Evolutionary conservation across 352 stramenopile species (phyloP).

Genomic region (Bremia lactucae): DNA sequence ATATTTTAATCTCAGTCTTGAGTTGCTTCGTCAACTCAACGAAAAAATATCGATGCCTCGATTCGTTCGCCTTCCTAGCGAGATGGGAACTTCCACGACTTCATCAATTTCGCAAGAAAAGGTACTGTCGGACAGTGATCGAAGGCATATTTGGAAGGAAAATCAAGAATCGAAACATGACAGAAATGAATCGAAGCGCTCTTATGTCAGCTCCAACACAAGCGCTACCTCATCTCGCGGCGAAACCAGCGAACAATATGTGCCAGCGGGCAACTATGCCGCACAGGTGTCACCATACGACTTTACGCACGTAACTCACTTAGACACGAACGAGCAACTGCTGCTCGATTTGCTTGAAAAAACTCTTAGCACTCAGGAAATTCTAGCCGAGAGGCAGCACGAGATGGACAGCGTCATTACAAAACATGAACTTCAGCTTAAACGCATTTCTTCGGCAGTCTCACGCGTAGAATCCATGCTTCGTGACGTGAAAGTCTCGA

Average conservation of each 20-base stretch:
- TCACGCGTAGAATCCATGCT: constrained; percentile 58
- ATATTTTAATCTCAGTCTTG: constrained; percentile 32
- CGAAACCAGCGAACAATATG: not conserved
- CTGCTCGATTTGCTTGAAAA: constrained; percentile 68
- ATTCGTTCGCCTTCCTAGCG: constrained; percentile 17
- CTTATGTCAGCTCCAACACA: not conserved
- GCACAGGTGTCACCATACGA: constrained; percentile 16
- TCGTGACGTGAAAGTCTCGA: constrained; percentile 19
- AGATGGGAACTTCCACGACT: not conserved
- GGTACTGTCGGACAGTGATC: constrained; percentile 7
- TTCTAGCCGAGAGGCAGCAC: constrained; percentile 61
- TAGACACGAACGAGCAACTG: constrained; percentile 62
- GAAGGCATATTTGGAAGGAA: not conserved
- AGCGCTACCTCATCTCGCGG: constrained; percentile 1
- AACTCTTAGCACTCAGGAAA: constrained; percentile 68
- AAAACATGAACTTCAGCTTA: constrained; percentile 47
- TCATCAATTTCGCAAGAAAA: constrained; percentile 1
- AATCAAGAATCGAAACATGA: not conserved
- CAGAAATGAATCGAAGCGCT: not conserved
- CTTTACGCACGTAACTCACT: constrained; percentile 17
- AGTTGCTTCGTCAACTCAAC: constrained; percentile 38
- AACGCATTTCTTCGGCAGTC: constrained; percentile 57
- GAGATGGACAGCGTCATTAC: constrained; percentile 63
- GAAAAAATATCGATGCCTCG: constrained; percentile 14
- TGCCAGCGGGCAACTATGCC: constrained; percentile 12